Base-by-base conservation (phyloP, 176 grass and related monocot species). In the Olyra latifolia region DNA sequence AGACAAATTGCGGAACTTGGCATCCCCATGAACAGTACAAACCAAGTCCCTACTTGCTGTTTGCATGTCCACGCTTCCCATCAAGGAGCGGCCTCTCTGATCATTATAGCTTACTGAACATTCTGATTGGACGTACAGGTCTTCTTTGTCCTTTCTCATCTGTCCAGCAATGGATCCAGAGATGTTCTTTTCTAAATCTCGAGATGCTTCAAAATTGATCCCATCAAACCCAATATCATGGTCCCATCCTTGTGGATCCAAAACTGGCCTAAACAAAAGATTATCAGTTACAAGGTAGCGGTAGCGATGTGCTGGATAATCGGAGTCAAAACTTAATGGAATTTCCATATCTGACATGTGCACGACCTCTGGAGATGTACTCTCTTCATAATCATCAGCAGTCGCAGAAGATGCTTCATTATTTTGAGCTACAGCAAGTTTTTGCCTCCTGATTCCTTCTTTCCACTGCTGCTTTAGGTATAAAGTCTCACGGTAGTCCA, bases 211-310 rank as follows among this genome's bases (percentile, higher is more conserved):
- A 61, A 93, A 89, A 80, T 92, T 98, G 72, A 98, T 90, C 15
- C 87, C 95, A 64, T 98, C 90, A 66, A 98, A 93, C 9, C 89
- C 92, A 74, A 94, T 80, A 93, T 98, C 95, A 91, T 94, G 95
- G 64, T 98, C 92, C 92, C 92, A 98, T 78, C 95, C 92, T 79
- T 94, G 95, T 30, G 92, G 86, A 72, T 98, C 95, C 78, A 98
- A 85, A 90, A 98, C 90, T 25, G 95, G 90, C 50, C 90, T 91
- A 35, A 80, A 90, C 83, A 85, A 87, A 53, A 88, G 84, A 87
- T 93, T 88, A 83, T 88, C 84, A 38, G 87, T 77, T 63, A 98
- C 45, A 61, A 92, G 44, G 49, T 87, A 88, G 27, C 95, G 92
- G 69, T 89, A 98, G 44, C 81, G 91, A 85, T 87, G 78, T 7